Evolutionary conservation across 2,329 filamentous ascomycete genomes (phyloP), one percentile per base, ranked within the genome.

Genomic region (Alternaria sp.): DNA sequence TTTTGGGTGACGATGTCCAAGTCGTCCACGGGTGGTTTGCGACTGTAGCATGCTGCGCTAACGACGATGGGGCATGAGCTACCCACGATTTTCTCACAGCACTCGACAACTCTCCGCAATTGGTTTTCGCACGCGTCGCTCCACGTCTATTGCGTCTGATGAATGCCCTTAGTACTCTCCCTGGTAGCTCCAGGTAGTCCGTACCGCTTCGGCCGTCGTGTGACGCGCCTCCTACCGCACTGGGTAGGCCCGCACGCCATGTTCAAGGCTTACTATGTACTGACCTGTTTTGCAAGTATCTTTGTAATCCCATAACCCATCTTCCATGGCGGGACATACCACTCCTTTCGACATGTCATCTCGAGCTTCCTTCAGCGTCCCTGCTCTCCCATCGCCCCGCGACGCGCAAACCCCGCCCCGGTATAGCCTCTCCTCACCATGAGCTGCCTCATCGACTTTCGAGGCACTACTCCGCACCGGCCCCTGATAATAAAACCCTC

Each of bases 91-190:
- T 69, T 71, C 66, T 44, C 58, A 46, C 47, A 21, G 26, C 49
- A 25, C 47, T 59, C 50, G 56, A 44, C 60, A 26, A 53, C 50
- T 41, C 43, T 49, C 60, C 60, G 66, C 67, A 67, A 65, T 67
- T 68, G 67, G 55, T 63, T 18, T 60, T 58, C 59, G 55, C 62
- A 58, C 63, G 63, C 65, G 60, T 57, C 47, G 33, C 23, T 37
- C 26, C 43, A 30, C 33, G 53, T 41, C 55, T 23, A 30, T 59
- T 47, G 65, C 65, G 69, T 78, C 75, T 68, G 44, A 79, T 80
- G 78, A 80, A 80, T 80, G 78, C 77, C 73, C 76, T 72, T 73
- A 59, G 64, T 68, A 65, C 61, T 70, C 59, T 70, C 55, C 68
- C 73, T 77, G 73, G 71, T 67, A 65, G 69, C 69, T 70, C 69